These are phyloP conservation scores for Saccharum officinarum DNA, from an alignment of 176 grass and related monocot genomes.

Conservation along the genomic window DNA sequence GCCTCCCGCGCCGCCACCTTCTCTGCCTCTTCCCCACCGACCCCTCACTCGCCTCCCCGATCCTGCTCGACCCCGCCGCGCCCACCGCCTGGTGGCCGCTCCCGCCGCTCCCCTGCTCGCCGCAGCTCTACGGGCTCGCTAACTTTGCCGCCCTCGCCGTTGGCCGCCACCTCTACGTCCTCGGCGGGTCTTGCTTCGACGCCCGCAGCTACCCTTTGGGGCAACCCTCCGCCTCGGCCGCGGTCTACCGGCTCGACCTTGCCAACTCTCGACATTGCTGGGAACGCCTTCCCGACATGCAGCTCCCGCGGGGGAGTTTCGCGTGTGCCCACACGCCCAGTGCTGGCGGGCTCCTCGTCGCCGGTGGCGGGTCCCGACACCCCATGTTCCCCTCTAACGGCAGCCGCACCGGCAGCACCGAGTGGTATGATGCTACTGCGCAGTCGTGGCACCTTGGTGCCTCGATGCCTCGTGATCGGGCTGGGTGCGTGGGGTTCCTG, in stretches of 20 bases:
- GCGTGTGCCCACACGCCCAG: conserved; percentile 48
- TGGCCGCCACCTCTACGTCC: conserved; percentile 66
- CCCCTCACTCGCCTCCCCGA: conserved; percentile 64
- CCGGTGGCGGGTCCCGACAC: conserved; percentile 81
- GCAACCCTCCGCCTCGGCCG: conserved; percentile 62
- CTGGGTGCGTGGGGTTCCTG: conserved; percentile 74
- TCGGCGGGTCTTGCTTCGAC: conserved; percentile 86
- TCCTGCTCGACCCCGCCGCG: conserved; percentile 75
- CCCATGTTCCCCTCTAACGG: conserved; percentile 68
- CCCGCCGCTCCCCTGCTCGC: conserved; percentile 76
- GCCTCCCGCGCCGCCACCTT: conserved; percentile 59
- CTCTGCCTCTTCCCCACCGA: conserved; percentile 84
- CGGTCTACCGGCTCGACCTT: conserved; percentile 66
- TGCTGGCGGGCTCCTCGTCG: conserved; percentile 47
- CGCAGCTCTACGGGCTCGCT: conserved; percentile 64
- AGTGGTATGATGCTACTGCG: conserved; percentile 50
- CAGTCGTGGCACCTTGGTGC: conserved; percentile 50
- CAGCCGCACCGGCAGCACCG: conserved; percentile 64
- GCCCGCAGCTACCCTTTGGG: conserved; percentile 72
- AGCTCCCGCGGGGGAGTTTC: conserved; percentile 69
- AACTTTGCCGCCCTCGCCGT: conserved; percentile 59
- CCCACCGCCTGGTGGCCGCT: conserved; percentile 56
- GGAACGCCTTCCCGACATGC: conserved; percentile 73
- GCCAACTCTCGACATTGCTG: conserved; percentile 47
- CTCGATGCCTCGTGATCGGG: conserved; percentile 63